Evolutionary conservation across 1,284 basidiomycete genomes (phyloP), one percentile per base, ranked within the genome.

Genomic region (Xerocomus amazonicus): DNA sequence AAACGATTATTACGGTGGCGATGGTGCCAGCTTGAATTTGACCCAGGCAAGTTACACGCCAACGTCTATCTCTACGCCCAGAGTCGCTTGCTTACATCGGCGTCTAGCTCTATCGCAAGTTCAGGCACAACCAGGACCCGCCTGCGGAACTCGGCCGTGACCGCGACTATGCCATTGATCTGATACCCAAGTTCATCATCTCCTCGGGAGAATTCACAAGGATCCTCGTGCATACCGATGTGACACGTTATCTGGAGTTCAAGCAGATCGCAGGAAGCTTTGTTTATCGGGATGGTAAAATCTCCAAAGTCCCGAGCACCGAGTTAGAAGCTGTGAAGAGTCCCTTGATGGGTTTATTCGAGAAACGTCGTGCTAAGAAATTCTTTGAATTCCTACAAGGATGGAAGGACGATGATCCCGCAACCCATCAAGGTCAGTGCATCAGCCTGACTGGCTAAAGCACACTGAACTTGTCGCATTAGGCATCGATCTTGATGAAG

Each of bases 221-320:
- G 72, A 99, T 99, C 72, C 87, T 99, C 56, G 95, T 99, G 42
- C 96, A 99, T 78, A 99, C 97, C 60, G 95, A 99, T 68, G 97
- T 99, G 56, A 97, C 92, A 32, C 87, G 95, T 55, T 99, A 99
- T 75, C 88, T 99, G 66, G 97, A 99, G 71, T 99, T 99, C 80
- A 99, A 99, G 79, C 96, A 98, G 76, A 98, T 99, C 71, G 93
- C 97, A 2, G 97, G 96, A 48, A 95, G 91, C 64, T 99, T 90
- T 71, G 97, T 99, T 53, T 97, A 95, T 72, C 88, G 96, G 47
- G 97, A 99, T 72, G 92, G 93, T 53, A 90, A 75, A 73, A 97
- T 99, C 71, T 94, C 92, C 55, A 99, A 99, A 74, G 97, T 99
- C 10, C 97, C 97, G 28, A 90, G 90, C 62, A 99, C 93, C 23